Base-by-base conservation (phyloP, 352 stramenopile species). In the Pythium guiyangense region DNA sequence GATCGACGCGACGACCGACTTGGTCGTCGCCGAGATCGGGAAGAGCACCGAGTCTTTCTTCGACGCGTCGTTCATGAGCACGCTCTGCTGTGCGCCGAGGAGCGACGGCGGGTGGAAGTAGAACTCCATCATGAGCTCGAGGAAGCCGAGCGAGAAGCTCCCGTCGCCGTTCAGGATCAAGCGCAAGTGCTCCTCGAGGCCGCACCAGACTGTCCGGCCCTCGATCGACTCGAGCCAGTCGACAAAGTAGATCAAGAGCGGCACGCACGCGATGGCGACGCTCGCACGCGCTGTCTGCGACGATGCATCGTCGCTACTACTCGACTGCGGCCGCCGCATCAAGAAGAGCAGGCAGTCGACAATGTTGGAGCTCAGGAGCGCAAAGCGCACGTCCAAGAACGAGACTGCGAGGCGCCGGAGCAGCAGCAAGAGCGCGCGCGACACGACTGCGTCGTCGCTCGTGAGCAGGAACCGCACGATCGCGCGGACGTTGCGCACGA, bases 111-210 rank as follows among this genome's bases (percentile, higher is more conserved):
- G 80, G 50, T 94, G 78, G 43, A 89, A 90, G 60, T 90, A 90
- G 53, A 90, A 88, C 56, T 92, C 82, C 71, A 91, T 88, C 81
- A 92, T 91, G 25, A 92, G 73, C 58, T 92, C 80, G 17, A 90
- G 51, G 44, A 92, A 90, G 0, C 79, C 79, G 22, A 73, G 60
- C 3, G 79, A 88, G 37, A 88, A 88, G 48, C 60, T 88, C 26
- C 78, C 69, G 52, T 92, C 74, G n/a, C 78, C 78, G 46, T 87
- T 88, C n/a, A 90, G 31, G 20, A 89, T 75, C 49, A 79, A 62
- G 18, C 79, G 77, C 25, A 93, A 57, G 52, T 91, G 72, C 29
- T 93, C 84, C 60, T 93, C 84, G 2, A 93, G 60, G n/a, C 81
- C 84, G 51, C 84, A 93, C 84, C 84, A 93, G 2, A 93, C 77